These are phyloP conservation scores for Aspergillus cristatus DNA, from an alignment of 495 filamentous ascomycete species.

Conservation along the genomic window DNA sequence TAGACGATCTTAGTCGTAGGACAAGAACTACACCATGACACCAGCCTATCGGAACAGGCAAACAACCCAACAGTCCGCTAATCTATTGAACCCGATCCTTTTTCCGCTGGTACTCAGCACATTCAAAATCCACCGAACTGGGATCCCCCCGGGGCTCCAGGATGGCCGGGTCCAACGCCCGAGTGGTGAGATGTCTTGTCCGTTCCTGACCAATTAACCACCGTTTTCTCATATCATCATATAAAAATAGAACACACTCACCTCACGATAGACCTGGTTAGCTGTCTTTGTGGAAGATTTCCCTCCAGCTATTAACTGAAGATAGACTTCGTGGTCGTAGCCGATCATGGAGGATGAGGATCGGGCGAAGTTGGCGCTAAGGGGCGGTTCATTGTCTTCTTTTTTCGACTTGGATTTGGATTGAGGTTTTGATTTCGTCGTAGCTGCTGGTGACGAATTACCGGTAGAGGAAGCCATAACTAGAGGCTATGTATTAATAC, in stretches of 20 bases:
- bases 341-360: conserved; percentile 9
- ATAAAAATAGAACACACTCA: no score
- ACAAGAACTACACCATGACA: no score
- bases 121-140: conserved; percentile 20
- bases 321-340: conserved; percentile 25
- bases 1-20: no score
- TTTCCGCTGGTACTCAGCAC: conserved; percentile 11
- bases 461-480: no score
- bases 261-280: conserved; percentile 23
- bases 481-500: no score
- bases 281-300: conserved; percentile 15
- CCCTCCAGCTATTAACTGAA: conserved; percentile 17
- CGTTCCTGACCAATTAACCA: conserved; percentile 13
- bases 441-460: no score
- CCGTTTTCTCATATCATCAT: no score
- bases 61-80: no score
- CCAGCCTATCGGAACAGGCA: no score
- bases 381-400: conserved; percentile 3
- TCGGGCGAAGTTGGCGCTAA: conserved; percentile 16
- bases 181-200: conserved; percentile 8
- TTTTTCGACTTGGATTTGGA: no score
- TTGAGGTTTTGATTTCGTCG: no score
- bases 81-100: no score
- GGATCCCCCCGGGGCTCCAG: conserved; percentile 16
- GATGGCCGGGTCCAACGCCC: conserved; percentile 21